A percentile compares a stretch with the other conserved stretches of the same genome.
Conservation (phyloP, 108 stramenopile species). For the Cyclostephanos tholiformis region DNA sequence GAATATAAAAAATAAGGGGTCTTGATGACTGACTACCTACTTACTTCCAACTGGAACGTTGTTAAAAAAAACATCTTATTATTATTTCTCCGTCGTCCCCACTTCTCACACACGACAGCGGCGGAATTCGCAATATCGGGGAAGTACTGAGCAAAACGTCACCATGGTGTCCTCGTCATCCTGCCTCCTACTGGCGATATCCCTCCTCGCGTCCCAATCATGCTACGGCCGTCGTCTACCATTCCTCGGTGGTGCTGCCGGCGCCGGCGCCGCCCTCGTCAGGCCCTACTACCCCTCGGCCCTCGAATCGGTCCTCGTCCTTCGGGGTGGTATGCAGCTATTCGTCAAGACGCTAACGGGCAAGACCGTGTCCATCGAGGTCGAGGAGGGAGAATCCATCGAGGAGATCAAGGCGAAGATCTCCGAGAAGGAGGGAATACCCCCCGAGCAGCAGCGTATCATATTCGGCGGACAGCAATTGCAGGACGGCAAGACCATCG, state of each 20-base stretch:
- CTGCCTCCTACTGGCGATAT: slow-evolving; percentile 29
- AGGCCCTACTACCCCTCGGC: slow-evolving; percentile 13
- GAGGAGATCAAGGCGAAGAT: slow-evolving; percentile 98
- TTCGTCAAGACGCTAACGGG: slow-evolving; percentile 97
- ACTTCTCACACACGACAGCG: too few species aligned
- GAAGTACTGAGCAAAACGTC: background rate
- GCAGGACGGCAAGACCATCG: slow-evolving; percentile 92
- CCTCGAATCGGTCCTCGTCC: slow-evolving; percentile 31
- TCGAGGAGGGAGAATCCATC: slow-evolving; percentile 96
- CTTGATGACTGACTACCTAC: too few species aligned
- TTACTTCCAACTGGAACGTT: background rate
- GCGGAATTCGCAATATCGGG: too few species aligned
- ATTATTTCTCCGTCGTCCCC: too few species aligned
- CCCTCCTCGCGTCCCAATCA: slow-evolving; percentile 39
- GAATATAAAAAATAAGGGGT: too few species aligned
- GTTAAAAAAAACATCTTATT: too few species aligned
- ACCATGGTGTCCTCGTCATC: slow-evolving; percentile 35
- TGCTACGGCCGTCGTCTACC: slow-evolving; percentile 27
- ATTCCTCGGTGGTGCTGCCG: slow-evolving; percentile 2
- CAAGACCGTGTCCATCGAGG: slow-evolving; percentile 95
- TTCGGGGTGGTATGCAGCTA: slow-evolving; percentile 92
- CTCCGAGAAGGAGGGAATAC: slow-evolving; percentile 96
- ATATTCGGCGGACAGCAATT: slow-evolving; percentile 99
- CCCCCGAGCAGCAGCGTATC: slow-evolving; percentile 93
- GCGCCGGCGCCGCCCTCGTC: slow-evolving; percentile 17